phyloP scores from a whole-genome alignment of 2,329 filamentous ascomycete species.

The Colletotrichum liaoningense region DNA sequence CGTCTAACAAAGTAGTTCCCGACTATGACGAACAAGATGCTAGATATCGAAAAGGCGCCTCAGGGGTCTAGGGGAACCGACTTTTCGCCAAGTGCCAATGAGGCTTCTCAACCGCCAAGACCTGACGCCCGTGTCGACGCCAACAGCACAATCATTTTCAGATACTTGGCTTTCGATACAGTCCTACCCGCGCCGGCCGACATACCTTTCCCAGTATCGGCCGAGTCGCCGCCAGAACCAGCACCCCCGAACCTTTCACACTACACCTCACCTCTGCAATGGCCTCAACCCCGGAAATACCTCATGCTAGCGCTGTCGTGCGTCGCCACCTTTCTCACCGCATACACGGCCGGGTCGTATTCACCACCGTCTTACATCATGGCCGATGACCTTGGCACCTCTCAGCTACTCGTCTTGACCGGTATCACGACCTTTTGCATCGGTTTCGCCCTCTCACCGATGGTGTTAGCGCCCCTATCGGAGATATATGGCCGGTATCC shows the following conservation, averaged over 20 bases:
- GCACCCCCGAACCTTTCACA: conserved; percentile 72
- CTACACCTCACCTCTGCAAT: conserved; percentile 78
- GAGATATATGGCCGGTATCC: conserved; percentile 90
- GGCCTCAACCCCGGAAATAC: conserved; percentile 77
- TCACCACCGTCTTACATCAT: conserved; percentile 76
- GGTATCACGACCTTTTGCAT: conserved; percentile 86
- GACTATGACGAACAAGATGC: conserved; percentile 7
- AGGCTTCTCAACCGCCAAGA: not conserved
- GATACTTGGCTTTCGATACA: conserved; percentile 56
- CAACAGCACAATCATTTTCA: conserved; percentile 47
- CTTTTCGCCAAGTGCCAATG: not conserved
- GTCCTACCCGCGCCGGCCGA: conserved; percentile 46
- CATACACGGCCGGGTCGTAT: conserved; percentile 85
- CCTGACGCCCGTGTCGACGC: not conserved
- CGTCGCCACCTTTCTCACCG: conserved; percentile 79
- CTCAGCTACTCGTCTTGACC: conserved; percentile 72
- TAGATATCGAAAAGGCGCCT: conserved; percentile 23
- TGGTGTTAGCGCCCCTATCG: conserved; percentile 88
- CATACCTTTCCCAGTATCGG: conserved; percentile 25
- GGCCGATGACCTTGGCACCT: conserved; percentile 72
- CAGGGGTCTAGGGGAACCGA: not conserved
- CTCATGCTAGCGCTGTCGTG: conserved; percentile 80
- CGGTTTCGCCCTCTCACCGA: conserved; percentile 86
- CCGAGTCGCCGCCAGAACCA: conserved; percentile 55
- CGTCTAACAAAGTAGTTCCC: not conserved